These are phyloP conservation scores for Globisporangium okanoganense DNA, from an alignment of 352 stramenopile genomes.

Conservation along the genomic window DNA sequence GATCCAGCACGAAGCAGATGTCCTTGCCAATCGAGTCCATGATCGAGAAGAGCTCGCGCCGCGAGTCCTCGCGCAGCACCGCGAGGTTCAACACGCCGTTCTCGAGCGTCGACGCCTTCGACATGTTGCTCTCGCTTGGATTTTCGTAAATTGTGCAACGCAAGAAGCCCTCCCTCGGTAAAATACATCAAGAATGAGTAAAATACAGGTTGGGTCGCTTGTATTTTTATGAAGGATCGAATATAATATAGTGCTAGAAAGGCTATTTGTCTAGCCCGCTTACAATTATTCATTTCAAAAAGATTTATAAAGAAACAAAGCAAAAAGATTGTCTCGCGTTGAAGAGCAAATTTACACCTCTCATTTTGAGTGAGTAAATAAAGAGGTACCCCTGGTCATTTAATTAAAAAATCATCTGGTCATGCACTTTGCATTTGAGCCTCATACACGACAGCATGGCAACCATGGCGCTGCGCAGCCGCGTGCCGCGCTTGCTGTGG, in stretches of 20 bases:
- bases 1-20: conserved; percentile 85
- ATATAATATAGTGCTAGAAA: too few species aligned
- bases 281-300: too few species aligned
- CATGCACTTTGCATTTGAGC: too few species aligned
- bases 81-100: conserved; percentile 83
- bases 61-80: conserved; percentile 81
- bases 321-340: too few species aligned
- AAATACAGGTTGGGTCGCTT: too few species aligned
- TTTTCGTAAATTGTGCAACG: neutral
- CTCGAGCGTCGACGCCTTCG: conserved; percentile 77
- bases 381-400: neutral
- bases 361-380: neutral
- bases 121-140: conserved; percentile 32
- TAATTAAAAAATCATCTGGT: neutral
- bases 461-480: neutral
- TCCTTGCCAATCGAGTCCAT: conserved; percentile 84
- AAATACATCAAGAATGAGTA: neutral
- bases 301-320: too few species aligned
- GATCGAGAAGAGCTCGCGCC: conserved; percentile 82
- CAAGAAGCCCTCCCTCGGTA: neutral
- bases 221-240: too few species aligned
- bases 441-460: neutral
- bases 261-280: too few species aligned
- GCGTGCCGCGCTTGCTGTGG: neutral
- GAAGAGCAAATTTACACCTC: neutral